Evolutionary conservation across 306 rosid genomes (phyloP).

Genomic region (Gleditsia sinensis): DNA sequence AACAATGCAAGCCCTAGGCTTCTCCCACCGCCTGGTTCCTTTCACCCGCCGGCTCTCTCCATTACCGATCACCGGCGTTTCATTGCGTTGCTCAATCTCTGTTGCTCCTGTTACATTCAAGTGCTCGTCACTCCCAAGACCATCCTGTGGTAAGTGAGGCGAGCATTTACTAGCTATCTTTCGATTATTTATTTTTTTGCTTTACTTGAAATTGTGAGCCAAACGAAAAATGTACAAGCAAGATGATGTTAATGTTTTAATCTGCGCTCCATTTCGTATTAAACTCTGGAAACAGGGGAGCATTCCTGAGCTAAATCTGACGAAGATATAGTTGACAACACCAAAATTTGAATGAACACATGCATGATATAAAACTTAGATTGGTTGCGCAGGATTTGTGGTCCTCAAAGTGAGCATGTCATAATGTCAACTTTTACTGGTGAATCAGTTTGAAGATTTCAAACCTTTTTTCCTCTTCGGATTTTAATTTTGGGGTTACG

Average conservation of each 20-base stretch:
- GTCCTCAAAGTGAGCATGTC: too few species aligned
- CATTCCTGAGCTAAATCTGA: too few species aligned
- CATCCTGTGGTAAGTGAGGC: slow-evolving; percentile 36
- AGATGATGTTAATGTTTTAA: slow-evolving; percentile 17
- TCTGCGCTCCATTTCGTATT: slow-evolving; percentile 2
- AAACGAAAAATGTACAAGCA: not conserved
- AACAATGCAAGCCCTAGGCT: slow-evolving; percentile 31
- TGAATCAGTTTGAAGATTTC: too few species aligned
- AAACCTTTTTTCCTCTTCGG: too few species aligned
- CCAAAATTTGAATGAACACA: not conserved
- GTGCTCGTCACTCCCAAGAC: slow-evolving; percentile 34
- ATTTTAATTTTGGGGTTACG: too few species aligned
- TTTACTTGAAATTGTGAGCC: not conserved
- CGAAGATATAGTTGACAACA: too few species aligned
- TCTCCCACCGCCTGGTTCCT: slow-evolving; percentile 35
- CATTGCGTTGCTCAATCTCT: slow-evolving; percentile 27
- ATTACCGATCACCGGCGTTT: slow-evolving; percentile 30
- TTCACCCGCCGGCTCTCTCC: slow-evolving; percentile 32
- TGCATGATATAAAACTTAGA: not conserved
- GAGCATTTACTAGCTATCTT: not conserved
- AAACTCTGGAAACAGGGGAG: too few species aligned
- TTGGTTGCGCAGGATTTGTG: not conserved
- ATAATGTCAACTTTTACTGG: too few species aligned
- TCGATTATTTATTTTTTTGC: not conserved
- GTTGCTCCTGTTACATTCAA: slow-evolving; percentile 31